phyloP scores from a whole-genome alignment of 2,329 filamentous ascomycete genomes.

The Plenodomus lindquistii region DNA sequence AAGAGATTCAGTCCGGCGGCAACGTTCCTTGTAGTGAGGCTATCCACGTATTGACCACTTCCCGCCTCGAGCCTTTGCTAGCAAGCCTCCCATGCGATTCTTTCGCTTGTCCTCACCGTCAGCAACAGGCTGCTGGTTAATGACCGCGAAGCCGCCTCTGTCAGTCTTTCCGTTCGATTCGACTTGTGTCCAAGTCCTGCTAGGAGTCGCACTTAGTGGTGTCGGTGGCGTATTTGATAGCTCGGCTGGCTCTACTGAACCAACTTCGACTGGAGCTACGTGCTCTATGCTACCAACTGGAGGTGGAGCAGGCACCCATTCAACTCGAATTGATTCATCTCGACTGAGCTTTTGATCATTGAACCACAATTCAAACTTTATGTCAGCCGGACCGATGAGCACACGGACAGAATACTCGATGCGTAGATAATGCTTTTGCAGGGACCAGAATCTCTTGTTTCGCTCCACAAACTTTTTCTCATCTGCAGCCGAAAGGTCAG shows the following conservation, averaged over 20 bases:
- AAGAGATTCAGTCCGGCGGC: no score
- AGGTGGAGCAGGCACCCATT: constrained; percentile 32
- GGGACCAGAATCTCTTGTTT: constrained; percentile 43
- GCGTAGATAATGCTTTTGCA: constrained; percentile 37
- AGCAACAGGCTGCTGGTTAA: constrained; percentile 1
- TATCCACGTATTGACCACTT: constrained; percentile 7
- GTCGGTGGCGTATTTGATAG: constrained; percentile 17
- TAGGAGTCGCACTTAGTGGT: constrained; percentile 8
- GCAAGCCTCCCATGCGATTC: constrained; percentile 9
- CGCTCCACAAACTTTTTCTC: constrained; percentile 41
- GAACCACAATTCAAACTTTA: constrained; percentile 47
- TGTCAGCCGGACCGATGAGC: constrained; percentile 45
- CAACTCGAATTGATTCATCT: constrained; percentile 42
- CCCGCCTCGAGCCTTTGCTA: constrained; percentile 12
- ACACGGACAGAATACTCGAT: constrained; percentile 45
- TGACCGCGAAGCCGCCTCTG: constrained; percentile 1
- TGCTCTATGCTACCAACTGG: constrained; percentile 12
- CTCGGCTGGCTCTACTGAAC: constrained; percentile 14
- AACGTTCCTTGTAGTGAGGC: no score
- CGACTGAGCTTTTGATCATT: constrained; percentile 40
- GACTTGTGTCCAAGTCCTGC: background rate
- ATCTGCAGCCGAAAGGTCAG: constrained; percentile 35
- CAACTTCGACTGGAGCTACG: background rate
- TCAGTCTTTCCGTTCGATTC: constrained; percentile 5
- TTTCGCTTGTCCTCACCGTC: constrained; percentile 11